These are phyloP conservation scores for Solanum tarijense DNA, from an alignment of 257 asterid species.

Conservation along the genomic window DNA sequence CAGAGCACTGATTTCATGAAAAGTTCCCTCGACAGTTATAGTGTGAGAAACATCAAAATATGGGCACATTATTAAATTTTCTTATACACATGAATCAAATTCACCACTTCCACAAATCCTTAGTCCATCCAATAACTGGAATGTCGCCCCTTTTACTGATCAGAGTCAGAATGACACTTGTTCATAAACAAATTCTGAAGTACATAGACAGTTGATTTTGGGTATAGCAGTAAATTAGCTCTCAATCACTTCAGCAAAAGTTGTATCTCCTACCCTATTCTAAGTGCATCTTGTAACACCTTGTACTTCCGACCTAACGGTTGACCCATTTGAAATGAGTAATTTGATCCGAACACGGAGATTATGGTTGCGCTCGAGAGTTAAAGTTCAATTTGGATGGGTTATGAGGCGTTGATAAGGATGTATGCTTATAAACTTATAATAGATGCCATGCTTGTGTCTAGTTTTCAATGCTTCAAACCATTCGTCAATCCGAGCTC, in stretches of 20 bases:
- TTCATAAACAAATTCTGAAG: neutral
- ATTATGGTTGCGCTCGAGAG: neutral
- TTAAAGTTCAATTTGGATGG: neutral
- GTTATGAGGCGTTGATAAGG: neutral
- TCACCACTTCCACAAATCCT: neutral
- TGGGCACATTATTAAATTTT: neutral
- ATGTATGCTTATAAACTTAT: neutral
- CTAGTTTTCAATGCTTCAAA: neutral
- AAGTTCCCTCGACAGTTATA: neutral
- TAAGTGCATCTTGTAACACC: neutral
- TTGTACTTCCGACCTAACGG: neutral
- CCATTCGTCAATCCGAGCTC: neutral
- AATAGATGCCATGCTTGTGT: neutral
- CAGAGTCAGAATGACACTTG: neutral
- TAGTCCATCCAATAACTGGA: neutral
- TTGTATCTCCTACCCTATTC: neutral
- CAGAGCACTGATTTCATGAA: neutral
- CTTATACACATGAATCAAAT: neutral
- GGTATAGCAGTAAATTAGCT: neutral
- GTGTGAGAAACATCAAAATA: neutral
- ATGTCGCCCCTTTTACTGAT: neutral
- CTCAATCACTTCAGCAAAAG: neutral
- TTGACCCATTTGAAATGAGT: neutral
- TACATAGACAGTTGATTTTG: neutral
- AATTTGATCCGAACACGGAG: neutral